Conservation (phyloP, 768 basidiomycete genomes). For the Lyophyllum shimeji region DNA sequence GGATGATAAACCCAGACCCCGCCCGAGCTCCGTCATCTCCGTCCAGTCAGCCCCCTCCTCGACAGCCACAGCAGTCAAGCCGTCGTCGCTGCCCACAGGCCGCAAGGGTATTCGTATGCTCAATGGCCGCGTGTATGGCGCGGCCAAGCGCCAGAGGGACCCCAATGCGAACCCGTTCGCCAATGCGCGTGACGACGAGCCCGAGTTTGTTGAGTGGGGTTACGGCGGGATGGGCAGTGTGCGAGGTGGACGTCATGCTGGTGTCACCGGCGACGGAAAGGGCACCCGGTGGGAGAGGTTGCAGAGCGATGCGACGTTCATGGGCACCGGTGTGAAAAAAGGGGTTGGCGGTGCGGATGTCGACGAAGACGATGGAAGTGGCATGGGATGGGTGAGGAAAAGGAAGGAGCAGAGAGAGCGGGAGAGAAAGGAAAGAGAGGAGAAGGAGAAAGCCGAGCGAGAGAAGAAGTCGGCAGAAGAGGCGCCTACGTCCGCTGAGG, state of each 20-base stretch:
- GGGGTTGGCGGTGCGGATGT: slow-evolving; percentile 31
- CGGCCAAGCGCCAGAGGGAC: slow-evolving; percentile 20
- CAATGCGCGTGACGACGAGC: slow-evolving; percentile 63
- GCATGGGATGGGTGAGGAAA: slow-evolving; percentile 79
- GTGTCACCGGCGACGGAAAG: slow-evolving; percentile 23
- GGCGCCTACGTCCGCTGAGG: background rate
- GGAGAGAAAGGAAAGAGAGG: slow-evolving; percentile 44
- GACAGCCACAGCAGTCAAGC: slow-evolving; percentile 1
- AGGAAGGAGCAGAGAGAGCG: slow-evolving; percentile 53
- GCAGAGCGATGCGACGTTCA: slow-evolving; percentile 25
- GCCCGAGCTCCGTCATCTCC: background rate
- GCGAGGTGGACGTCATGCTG: slow-evolving; percentile 30
- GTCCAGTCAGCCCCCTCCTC: background rate
- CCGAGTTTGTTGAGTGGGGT: slow-evolving; percentile 92
- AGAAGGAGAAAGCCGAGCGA: slow-evolving; percentile 23
- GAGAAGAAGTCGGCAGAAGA: slow-evolving; percentile 11
- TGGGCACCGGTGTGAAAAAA: slow-evolving; percentile 23
- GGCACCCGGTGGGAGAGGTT: slow-evolving; percentile 36
- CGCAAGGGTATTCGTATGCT: slow-evolving; percentile 64
- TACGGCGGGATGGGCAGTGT: slow-evolving; percentile 82
- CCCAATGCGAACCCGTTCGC: slow-evolving; percentile 58
- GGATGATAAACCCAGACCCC: background rate
- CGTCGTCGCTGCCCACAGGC: background rate
- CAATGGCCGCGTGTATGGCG: slow-evolving; percentile 85
- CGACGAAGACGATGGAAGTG: slow-evolving; percentile 81